These are phyloP conservation scores for Endocalyx cinctus DNA, from an alignment of 2,329 filamentous ascomycete species.

Conservation along the genomic window DNA sequence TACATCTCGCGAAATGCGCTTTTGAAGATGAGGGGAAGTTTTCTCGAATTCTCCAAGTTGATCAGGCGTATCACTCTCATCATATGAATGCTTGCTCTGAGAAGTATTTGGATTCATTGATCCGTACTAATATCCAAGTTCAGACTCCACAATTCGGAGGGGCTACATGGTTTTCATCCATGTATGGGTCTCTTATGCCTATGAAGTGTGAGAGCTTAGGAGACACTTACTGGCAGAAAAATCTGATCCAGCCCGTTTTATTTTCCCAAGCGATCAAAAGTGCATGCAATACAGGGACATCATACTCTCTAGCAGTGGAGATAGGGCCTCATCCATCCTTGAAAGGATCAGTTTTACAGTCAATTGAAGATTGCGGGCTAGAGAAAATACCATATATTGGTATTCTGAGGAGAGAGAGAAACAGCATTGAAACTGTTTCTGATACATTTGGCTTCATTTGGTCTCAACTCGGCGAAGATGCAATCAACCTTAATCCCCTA, in stretches of 20 bases:
- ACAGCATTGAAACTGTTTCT: too few species aligned
- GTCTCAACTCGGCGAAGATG: too few species aligned
- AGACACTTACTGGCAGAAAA: conserved; percentile 3
- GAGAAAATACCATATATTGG: too few species aligned
- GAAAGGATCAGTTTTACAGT: neutral
- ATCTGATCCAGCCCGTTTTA: conserved; percentile 3
- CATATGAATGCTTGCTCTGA: too few species aligned
- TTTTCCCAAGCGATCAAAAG: conserved; percentile 2
- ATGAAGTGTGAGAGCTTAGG: neutral
- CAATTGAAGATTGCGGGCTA: too few species aligned
- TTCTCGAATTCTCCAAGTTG: conserved; percentile 24
- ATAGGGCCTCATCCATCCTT: conserved; percentile 6
- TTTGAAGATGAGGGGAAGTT: conserved; percentile 14
- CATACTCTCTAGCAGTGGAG: conserved; percentile 6
- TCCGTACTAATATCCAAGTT: too few species aligned
- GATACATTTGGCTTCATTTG: too few species aligned
- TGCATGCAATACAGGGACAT: neutral
- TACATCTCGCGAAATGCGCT: too few species aligned
- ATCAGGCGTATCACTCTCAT: conserved; percentile 34
- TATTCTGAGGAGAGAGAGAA: too few species aligned
- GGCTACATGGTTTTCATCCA: conserved; percentile 5
- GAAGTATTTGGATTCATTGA: too few species aligned
- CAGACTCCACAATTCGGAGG: too few species aligned
- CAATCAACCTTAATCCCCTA: too few species aligned
- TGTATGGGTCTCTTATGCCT: conserved; percentile 15